These are phyloP conservation scores for Neurospora sp. DNA, from an alignment of 495 filamentous ascomycete species.

Conservation along the genomic window DNA sequence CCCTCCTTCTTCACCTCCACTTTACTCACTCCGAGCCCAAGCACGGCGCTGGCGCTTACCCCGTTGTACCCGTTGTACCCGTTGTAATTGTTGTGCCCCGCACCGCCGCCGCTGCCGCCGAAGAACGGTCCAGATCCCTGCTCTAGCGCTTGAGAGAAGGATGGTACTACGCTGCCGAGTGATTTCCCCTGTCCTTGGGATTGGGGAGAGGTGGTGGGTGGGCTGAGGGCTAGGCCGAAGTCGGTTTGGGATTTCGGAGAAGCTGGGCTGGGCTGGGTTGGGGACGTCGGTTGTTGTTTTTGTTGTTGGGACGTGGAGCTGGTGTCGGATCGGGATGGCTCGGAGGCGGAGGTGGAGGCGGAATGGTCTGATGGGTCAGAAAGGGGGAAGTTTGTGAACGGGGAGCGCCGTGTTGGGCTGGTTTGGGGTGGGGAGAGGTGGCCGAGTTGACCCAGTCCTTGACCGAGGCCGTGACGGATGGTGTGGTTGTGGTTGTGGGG, in stretches of 20 bases:
- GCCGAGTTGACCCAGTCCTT: background rate
- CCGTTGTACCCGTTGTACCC: background rate
- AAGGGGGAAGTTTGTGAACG: background rate
- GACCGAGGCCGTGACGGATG: background rate
- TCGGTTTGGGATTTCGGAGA: background rate
- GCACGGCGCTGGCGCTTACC: background rate
- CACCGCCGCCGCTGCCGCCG: background rate
- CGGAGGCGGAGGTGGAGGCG: background rate
- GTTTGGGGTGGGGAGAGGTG: background rate
- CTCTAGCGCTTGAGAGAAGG: background rate
- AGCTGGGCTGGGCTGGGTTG: background rate
- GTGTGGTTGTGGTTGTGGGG: background rate
- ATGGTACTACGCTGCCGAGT: background rate
- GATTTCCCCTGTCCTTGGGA: no score
- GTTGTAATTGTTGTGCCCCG: background rate
- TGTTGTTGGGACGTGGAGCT: background rate
- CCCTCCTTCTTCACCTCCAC: constrained; percentile 15
- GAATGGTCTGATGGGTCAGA: background rate
- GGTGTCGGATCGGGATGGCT: background rate
- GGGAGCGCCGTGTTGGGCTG: background rate
- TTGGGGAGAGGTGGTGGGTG: background rate
- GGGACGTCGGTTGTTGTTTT: background rate
- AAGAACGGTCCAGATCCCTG: background rate
- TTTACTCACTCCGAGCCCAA: constrained; percentile 1
- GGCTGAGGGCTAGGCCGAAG: background rate